A percentile compares a stretch with the other conserved stretches of the same genome.
phyloP scores from a whole-genome alignment of 768 basidiomycete species.

The Polyporus arcularius region DNA sequence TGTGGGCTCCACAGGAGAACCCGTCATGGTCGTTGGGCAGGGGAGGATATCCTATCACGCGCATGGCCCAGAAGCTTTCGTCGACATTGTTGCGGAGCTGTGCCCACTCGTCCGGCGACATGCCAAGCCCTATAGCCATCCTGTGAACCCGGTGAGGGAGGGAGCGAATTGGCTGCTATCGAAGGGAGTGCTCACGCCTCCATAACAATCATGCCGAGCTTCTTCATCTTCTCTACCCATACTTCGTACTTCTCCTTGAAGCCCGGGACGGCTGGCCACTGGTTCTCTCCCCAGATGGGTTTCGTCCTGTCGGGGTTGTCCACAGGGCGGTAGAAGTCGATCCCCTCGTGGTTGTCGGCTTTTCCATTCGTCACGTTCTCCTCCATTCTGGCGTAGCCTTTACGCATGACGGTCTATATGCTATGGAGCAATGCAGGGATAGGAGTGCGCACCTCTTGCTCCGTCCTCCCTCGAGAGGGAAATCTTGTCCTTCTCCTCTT shows the following conservation, averaged over 20 bases:
- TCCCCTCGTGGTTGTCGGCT: slow-evolving; percentile 81
- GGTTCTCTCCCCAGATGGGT: slow-evolving; percentile 83
- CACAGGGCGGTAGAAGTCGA: slow-evolving; percentile 82
- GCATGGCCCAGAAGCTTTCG: slow-evolving; percentile 89
- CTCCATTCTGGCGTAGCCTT: slow-evolving; percentile 78
- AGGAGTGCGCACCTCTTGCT: slow-evolving; percentile 62
- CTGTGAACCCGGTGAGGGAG: slow-evolving; percentile 36
- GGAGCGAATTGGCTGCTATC: not conserved
- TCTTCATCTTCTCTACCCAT: slow-evolving; percentile 89
- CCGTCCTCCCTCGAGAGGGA: slow-evolving; percentile 66
- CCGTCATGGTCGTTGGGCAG: slow-evolving; percentile 79
- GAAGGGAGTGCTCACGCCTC: slow-evolving; percentile 61
- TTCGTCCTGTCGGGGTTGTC: slow-evolving; percentile 67
- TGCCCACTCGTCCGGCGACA: slow-evolving; percentile 69
- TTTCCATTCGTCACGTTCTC: slow-evolving; percentile 88
- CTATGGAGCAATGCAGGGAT: not conserved
- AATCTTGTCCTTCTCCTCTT: slow-evolving; percentile 64
- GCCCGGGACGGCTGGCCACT: slow-evolving; percentile 68
- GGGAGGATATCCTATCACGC: slow-evolving; percentile 90
- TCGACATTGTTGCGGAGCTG: slow-evolving; percentile 70
- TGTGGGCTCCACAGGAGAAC: slow-evolving; percentile 89
- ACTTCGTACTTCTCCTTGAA: slow-evolving; percentile 67
- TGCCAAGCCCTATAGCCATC: slow-evolving; percentile 80
- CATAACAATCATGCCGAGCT: slow-evolving; percentile 79
- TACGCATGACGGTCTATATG: not conserved